Evolutionary conservation across 176 grass and related monocot genomes (phyloP).

Genomic region (Aegilops umbellulata): DNA sequence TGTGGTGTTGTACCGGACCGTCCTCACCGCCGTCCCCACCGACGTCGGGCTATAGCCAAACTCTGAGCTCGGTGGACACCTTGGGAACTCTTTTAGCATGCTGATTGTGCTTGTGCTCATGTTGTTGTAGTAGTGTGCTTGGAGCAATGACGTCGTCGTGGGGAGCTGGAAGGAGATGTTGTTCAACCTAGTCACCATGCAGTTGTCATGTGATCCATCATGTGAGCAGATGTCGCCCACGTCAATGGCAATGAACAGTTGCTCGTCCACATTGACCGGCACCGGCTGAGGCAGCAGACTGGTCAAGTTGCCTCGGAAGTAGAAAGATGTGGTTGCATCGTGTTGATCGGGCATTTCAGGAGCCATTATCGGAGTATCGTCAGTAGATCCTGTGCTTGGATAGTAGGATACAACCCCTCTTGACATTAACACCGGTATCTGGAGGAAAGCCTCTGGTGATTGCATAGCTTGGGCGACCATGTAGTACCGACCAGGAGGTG

Average conservation of each 20-base stretch:
- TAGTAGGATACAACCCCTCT: neutral
- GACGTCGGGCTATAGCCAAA: neutral
- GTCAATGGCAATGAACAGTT: neutral
- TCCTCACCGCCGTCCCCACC: no score
- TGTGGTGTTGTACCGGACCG: no score
- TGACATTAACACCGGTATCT: neutral
- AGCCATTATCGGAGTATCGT: neutral
- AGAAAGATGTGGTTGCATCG: neutral
- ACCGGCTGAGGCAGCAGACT: neutral
- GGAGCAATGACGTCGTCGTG: neutral
- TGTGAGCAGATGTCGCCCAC: neutral
- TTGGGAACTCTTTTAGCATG: neutral
- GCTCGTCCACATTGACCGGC: neutral
- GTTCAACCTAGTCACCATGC: neutral
- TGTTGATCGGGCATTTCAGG: neutral
- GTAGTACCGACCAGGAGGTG: neutral
- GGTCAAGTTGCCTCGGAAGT: constrained; percentile 18
- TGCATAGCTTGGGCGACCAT: neutral
- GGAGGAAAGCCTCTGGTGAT: neutral
- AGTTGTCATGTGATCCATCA: neutral
- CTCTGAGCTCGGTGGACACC: neutral
- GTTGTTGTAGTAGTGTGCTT: neutral
- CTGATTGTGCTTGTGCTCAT: neutral
- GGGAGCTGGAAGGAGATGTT: constrained; percentile 14
- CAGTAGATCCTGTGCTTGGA: no score